Percentiles rank a stretch among this genome's conserved stretches.
Conservation (phyloP, 306 rosid species). For the Geum urbanum region DNA sequence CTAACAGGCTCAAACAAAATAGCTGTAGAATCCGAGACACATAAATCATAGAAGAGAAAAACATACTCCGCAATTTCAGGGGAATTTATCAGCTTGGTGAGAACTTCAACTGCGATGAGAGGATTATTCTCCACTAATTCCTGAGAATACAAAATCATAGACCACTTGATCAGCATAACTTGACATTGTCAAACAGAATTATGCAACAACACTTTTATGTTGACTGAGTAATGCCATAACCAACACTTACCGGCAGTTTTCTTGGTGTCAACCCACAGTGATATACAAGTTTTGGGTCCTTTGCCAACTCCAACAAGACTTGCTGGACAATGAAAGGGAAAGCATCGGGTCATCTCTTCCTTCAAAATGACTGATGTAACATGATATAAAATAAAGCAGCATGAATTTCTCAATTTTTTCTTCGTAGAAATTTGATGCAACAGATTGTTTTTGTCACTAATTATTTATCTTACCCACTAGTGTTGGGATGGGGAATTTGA, state of each 20-base stretch:
- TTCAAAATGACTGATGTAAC: conserved; percentile 25
- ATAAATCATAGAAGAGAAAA: conserved; percentile 10
- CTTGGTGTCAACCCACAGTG: conserved; percentile 93
- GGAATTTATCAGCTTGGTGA: conserved; percentile 81
- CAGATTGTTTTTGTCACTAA: conserved; percentile 5
- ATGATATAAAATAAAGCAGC: conserved; percentile 17
- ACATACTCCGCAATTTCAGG: conserved; percentile 88
- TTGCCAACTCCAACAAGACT: conserved; percentile 69
- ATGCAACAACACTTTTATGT: conserved; percentile 23
- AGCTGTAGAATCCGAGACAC: conserved; percentile 18
- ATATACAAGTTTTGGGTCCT: conserved; percentile 88
- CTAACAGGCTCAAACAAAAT: background rate
- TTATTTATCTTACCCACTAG: background rate
- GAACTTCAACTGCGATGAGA: conserved; percentile 90
- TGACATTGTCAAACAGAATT: conserved; percentile 9
- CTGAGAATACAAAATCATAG: conserved; percentile 39
- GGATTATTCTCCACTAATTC: conserved; percentile 96
- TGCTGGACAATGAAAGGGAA: conserved; percentile 52
- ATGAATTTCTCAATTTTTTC: conserved; percentile 15
- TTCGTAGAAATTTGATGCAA: conserved; percentile 16
- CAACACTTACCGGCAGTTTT: conserved; percentile 77
- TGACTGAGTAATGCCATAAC: conserved; percentile 19
- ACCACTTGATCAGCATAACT: background rate
- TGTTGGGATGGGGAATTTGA: background rate
- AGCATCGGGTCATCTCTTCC: conserved; percentile 29